A percentile compares a stretch with the other conserved stretches of the same genome.
These are phyloP conservation scores for Verticillium albo-atrum DNA, from an alignment of 2,329 filamentous ascomycete genomes.

Conservation along the genomic window DNA sequence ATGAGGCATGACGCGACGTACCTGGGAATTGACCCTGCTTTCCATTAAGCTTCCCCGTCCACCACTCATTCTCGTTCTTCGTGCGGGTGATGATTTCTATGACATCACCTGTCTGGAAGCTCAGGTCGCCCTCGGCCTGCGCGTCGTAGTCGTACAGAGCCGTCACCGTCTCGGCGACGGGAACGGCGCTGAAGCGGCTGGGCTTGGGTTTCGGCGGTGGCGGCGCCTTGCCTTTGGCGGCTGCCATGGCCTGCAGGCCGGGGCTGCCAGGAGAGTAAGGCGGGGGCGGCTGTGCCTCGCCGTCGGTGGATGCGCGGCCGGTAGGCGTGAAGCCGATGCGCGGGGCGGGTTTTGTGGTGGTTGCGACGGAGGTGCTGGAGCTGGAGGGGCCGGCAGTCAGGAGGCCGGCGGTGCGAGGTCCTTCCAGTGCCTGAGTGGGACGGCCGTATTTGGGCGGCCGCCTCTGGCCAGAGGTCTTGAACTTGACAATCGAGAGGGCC, in stretches of 20 bases:
- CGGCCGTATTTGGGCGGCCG: slow-evolving; percentile 55
- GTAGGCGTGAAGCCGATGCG: slow-evolving; percentile 9
- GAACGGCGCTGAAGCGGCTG: slow-evolving; percentile 60
- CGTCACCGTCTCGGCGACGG: slow-evolving; percentile 72
- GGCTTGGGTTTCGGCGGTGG: slow-evolving; percentile 77
- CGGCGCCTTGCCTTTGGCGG: slow-evolving; percentile 62
- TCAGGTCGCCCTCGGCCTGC: slow-evolving; percentile 89
- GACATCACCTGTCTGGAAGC: slow-evolving; percentile 79
- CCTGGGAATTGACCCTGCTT: slow-evolving; percentile 92
- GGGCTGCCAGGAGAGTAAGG: slow-evolving; percentile 58
- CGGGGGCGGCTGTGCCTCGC: slow-evolving; percentile 58
- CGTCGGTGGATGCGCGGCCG: slow-evolving; percentile 33
- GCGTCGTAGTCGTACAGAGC: slow-evolving; percentile 96
- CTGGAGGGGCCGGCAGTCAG: slow-evolving; percentile 45
- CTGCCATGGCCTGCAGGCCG: slow-evolving; percentile 41
- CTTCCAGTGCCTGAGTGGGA: slow-evolving; percentile 44
- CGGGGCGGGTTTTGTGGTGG: slow-evolving; percentile 1
- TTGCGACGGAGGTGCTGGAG: slow-evolving; percentile 17
- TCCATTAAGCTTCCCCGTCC: slow-evolving; percentile 76
- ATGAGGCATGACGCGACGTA: slow-evolving; percentile 40
- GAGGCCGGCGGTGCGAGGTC: slow-evolving; percentile 41
- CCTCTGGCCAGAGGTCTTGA: slow-evolving; percentile 78
- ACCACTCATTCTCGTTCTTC: slow-evolving; percentile 96
- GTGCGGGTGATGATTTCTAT: slow-evolving; percentile 85
- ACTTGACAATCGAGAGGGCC: slow-evolving; percentile 78